Evolutionary conservation across 2,329 filamentous ascomycete species (phyloP).

Genomic region (Botryotinia narcissicola): DNA sequence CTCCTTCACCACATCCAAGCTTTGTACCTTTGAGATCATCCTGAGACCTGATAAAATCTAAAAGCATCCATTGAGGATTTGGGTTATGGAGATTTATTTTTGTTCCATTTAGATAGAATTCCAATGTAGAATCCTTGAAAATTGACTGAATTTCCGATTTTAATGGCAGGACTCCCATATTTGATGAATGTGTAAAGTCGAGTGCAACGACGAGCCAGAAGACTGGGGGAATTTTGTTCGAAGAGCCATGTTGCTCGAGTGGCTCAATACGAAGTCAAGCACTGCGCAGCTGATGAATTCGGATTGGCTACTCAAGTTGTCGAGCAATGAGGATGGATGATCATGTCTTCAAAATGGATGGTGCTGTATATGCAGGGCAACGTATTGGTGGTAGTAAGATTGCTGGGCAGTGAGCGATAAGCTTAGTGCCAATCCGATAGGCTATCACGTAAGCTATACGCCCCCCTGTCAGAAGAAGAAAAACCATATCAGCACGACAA

Average conservation of each 20-base stretch:
- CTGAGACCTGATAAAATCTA: conserved; percentile 83
- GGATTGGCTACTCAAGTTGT: background rate
- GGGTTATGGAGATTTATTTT: conserved; percentile 80
- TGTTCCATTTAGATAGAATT: conserved; percentile 91
- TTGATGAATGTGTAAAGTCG: background rate
- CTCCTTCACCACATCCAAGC: conserved; percentile 90
- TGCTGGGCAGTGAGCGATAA: background rate
- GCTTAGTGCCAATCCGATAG: background rate
- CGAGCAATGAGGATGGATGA: background rate
- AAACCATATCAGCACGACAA: background rate
- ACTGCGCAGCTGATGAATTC: background rate
- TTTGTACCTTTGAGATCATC: conserved; percentile 86
- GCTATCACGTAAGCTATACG: background rate
- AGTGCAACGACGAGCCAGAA: conserved; percentile 3
- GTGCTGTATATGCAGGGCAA: background rate
- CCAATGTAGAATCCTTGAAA: conserved; percentile 52
- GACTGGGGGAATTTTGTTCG: background rate
- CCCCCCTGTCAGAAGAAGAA: background rate
- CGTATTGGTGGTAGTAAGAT: background rate
- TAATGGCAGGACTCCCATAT: conserved; percentile 25
- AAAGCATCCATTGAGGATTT: conserved; percentile 83
- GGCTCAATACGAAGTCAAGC: background rate
- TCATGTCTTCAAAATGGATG: background rate
- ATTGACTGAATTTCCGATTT: conserved; percentile 26
- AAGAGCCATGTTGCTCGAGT: background rate